Evolutionary conservation across 192 early-diverging fungal species (phyloP).

Genomic region (Coemansia sp.): DNA sequence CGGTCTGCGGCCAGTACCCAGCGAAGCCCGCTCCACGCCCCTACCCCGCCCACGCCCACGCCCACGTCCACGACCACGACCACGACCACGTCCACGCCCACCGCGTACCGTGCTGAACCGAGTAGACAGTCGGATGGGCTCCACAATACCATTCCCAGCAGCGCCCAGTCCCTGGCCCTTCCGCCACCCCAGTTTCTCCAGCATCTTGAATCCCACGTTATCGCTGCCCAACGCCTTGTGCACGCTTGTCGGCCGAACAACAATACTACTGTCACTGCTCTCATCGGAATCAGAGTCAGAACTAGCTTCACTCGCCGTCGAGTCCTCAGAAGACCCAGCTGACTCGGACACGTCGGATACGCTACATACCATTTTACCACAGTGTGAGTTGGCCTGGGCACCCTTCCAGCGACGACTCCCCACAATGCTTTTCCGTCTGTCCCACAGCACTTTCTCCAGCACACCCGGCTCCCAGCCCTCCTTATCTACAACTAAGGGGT

Average conservation of each 20-base stretch:
- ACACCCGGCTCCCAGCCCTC: constrained; percentile 39
- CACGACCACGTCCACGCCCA: not conserved
- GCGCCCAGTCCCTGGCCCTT: constrained; percentile 46
- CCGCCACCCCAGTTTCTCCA: constrained; percentile 49
- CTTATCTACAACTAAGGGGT: constrained; percentile 13
- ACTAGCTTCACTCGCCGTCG: not conserved
- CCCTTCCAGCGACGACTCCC: constrained; percentile 24
- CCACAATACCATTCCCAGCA: constrained; percentile 31
- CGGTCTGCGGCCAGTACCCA: constrained; percentile 16
- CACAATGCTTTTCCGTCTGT: constrained; percentile 21
- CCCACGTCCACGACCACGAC: constrained; percentile 1
- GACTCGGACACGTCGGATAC: constrained; percentile 8
- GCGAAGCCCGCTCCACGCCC: constrained; percentile 13
- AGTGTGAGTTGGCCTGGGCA: constrained; percentile 5
- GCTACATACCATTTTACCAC: not conserved
- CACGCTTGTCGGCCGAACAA: not conserved
- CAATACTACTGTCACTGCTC: constrained; percentile 1
- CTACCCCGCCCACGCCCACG: constrained; percentile 2
- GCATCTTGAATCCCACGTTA: constrained; percentile 43
- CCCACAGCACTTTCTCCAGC: constrained; percentile 34
- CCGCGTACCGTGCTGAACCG: constrained; percentile 29
- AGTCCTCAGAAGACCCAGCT: constrained; percentile 2
- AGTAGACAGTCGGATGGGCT: constrained; percentile 35
- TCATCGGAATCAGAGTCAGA: constrained; percentile 8
- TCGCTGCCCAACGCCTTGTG: constrained; percentile 44